Percentiles rank a stretch among this genome's conserved stretches.
phyloP scores from a whole-genome alignment of 2,329 filamentous ascomycete species.

The Tolypocladium ophioglossoides region DNA sequence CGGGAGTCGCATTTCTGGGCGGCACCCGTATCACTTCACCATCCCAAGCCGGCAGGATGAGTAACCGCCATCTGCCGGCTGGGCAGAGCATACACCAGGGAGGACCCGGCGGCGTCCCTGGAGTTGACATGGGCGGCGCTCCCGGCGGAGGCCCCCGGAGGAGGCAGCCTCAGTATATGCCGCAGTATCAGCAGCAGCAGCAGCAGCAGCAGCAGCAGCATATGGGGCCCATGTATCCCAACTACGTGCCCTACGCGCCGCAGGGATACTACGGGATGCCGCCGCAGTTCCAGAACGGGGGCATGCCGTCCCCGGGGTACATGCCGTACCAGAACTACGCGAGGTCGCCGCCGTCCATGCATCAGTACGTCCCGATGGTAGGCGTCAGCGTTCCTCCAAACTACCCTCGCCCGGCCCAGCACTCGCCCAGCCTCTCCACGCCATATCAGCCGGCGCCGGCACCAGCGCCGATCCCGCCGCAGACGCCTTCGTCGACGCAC shows the following conservation, averaged over 20 bases:
- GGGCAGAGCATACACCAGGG: slow-evolving; percentile 50
- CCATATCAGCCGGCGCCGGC: slow-evolving; percentile 44
- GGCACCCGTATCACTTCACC: slow-evolving; percentile 20
- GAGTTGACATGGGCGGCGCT: slow-evolving; percentile 23
- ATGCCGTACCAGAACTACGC: slow-evolving; percentile 39
- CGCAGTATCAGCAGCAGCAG: slow-evolving; percentile 27
- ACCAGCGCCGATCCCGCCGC: slow-evolving; percentile 31
- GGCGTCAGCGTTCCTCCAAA: slow-evolving; percentile 31
- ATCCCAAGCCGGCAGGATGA: slow-evolving; percentile 66
- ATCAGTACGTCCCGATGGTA: slow-evolving; percentile 43
- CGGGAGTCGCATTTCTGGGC: slow-evolving; percentile 23
- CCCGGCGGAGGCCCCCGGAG: slow-evolving; percentile 26
- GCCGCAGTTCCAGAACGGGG: slow-evolving; percentile 46
- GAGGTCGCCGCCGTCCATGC: slow-evolving; percentile 40
- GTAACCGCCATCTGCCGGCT: slow-evolving; percentile 65
- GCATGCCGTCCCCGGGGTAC: slow-evolving; percentile 34
- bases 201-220: slow-evolving; percentile 34
- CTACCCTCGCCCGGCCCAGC: slow-evolving; percentile 39
- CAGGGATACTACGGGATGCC: slow-evolving; percentile 42
- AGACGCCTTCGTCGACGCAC: slow-evolving; percentile 43
- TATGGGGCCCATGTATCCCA: slow-evolving; percentile 37
- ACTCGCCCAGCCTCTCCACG: slow-evolving; percentile 43
- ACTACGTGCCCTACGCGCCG: slow-evolving; percentile 39
- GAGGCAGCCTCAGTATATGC: slow-evolving; percentile 25
- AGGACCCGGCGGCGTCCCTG: slow-evolving; percentile 22